Conservation (phyloP, 2,329 filamentous ascomycete genomes). For the Curvularia spicifera region DNA sequence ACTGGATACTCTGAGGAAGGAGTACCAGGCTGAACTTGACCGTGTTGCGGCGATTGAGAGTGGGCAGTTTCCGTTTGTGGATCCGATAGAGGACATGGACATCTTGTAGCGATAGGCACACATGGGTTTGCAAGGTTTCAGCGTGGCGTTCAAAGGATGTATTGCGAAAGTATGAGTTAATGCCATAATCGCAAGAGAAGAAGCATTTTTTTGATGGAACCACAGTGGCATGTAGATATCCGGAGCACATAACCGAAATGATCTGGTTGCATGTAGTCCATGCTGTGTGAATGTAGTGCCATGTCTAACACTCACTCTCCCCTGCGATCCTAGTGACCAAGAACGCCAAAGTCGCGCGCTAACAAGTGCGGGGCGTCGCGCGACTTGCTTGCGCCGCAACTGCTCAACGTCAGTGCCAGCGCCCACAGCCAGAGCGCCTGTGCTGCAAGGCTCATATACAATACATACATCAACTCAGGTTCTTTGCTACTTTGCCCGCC, state of each 20-base stretch:
- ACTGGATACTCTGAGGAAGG: conserved; percentile 81
- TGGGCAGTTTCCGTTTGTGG: conserved; percentile 81
- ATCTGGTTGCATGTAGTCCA: not conserved
- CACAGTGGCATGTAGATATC: not conserved
- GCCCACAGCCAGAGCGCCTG: not conserved
- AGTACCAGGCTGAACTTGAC: conserved; percentile 91
- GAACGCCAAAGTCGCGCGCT: conserved; percentile 22
- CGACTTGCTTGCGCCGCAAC: conserved; percentile 9
- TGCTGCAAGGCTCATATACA: not conserved
- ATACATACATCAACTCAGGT: not conserved
- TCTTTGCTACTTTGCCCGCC: not conserved
- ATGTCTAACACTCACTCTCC: not conserved
- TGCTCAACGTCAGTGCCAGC: conserved; percentile 1
- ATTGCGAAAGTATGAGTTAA: conserved; percentile 4
- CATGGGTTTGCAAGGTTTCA: conserved; percentile 3
- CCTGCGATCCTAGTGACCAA: not conserved
- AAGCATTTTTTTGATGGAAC: not conserved
- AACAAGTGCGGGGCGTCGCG: conserved; percentile 17
- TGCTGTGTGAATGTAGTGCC: not conserved
- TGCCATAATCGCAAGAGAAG: not conserved
- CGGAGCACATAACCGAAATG: not conserved
- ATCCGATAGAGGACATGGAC: conserved; percentile 46
- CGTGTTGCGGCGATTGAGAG: conserved; percentile 85
- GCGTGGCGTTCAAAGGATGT: conserved; percentile 7
- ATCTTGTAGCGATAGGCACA: conserved; percentile 36